Percentiles rank a stretch among this genome's conserved stretches.
These are phyloP conservation scores for Moesziomyces sp. DNA, from an alignment of 1,284 basidiomycete genomes.

Conservation along the genomic window DNA sequence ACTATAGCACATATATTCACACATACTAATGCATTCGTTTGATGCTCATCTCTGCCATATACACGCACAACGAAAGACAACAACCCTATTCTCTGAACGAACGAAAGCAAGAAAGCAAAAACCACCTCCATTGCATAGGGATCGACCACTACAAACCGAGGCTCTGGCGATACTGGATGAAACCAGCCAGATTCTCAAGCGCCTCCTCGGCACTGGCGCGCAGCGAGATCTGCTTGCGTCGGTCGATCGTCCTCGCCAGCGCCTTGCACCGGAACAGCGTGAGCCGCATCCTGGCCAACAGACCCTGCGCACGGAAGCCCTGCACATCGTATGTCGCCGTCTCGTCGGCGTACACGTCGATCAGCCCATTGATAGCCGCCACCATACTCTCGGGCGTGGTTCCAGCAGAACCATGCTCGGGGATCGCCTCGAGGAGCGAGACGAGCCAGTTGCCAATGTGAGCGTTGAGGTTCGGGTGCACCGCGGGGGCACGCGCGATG, in stretches of 20 bases:
- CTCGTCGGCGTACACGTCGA: conserved; percentile 96
- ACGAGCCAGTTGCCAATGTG: conserved; percentile 44
- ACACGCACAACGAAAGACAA: not conserved
- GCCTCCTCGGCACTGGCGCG: conserved; percentile 71
- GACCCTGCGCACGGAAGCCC: conserved; percentile 75
- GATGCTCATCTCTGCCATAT: not conserved
- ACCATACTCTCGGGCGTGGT: conserved; percentile 78
- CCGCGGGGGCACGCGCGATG: conserved; percentile 31
- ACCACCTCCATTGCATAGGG: too few species aligned
- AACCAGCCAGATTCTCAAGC: conserved; percentile 84
- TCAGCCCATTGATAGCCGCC: conserved; percentile 84
- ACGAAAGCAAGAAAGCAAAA: too few species aligned
- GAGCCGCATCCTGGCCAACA: conserved; percentile 14
- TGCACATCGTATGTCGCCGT: conserved; percentile 78
- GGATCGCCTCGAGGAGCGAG: conserved; percentile 37
- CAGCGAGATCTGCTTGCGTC: conserved; percentile 69
- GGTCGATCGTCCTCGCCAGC: conserved; percentile 68
- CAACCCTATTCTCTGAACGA: not conserved
- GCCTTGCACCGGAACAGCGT: conserved; percentile 32
- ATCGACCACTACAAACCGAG: conserved; percentile 13
- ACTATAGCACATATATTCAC: too few species aligned
- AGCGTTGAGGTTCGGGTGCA: conserved; percentile 19
- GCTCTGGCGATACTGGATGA: conserved; percentile 79
- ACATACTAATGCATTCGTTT: too few species aligned
- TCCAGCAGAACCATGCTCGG: conserved; percentile 7